Evolutionary conservation across 2,329 filamentous ascomycete genomes (phyloP).

Genomic region (Colletotrichum orbiculare): DNA sequence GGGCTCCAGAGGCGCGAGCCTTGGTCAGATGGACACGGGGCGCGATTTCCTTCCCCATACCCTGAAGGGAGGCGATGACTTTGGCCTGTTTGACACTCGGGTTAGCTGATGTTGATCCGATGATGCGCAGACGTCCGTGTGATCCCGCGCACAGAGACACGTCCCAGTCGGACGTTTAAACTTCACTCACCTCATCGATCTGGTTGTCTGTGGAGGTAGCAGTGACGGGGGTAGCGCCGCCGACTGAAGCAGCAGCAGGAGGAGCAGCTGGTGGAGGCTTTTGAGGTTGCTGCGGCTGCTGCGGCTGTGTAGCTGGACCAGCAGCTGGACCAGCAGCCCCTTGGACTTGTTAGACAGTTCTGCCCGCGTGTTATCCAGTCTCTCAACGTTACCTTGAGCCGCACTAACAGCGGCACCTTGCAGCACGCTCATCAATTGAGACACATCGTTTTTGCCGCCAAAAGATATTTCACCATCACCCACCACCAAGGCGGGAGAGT

Average conservation of each 20-base stretch:
- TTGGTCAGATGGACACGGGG: slow-evolving; percentile 47
- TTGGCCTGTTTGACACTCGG: slow-evolving; percentile 44
- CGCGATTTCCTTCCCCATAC: slow-evolving; percentile 61
- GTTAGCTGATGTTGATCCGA: slow-evolving; percentile 20
- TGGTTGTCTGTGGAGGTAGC: slow-evolving; percentile 18
- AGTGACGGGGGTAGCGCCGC: slow-evolving; percentile 21
- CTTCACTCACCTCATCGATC: slow-evolving; percentile 33
- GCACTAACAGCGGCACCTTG: slow-evolving; percentile 58
- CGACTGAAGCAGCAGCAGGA: slow-evolving; percentile 28
- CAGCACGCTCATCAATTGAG: slow-evolving; percentile 56
- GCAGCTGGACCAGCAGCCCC: slow-evolving; percentile 40
- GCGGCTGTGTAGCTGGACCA: slow-evolving; percentile 43
- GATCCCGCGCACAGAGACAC: slow-evolving; percentile 49
- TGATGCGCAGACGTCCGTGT: slow-evolving; percentile 13
- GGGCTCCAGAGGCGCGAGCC: slow-evolving; percentile 38
- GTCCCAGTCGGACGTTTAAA: slow-evolving; percentile 34
- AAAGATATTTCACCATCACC: slow-evolving; percentile 60
- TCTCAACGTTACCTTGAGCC: slow-evolving; percentile 40
- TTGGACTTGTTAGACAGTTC: too few relatives aligned
- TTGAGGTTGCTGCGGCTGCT: slow-evolving; percentile 33
- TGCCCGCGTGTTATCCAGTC: too few relatives aligned
- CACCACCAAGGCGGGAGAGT: slow-evolving; percentile 49
- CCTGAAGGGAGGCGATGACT: slow-evolving; percentile 57
- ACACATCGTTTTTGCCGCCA: slow-evolving; percentile 57
- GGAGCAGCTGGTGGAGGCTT: slow-evolving; percentile 4